Base-by-base conservation (phyloP, 768 basidiomycete genomes). In the Pleurotus tuoliensis region DNA sequence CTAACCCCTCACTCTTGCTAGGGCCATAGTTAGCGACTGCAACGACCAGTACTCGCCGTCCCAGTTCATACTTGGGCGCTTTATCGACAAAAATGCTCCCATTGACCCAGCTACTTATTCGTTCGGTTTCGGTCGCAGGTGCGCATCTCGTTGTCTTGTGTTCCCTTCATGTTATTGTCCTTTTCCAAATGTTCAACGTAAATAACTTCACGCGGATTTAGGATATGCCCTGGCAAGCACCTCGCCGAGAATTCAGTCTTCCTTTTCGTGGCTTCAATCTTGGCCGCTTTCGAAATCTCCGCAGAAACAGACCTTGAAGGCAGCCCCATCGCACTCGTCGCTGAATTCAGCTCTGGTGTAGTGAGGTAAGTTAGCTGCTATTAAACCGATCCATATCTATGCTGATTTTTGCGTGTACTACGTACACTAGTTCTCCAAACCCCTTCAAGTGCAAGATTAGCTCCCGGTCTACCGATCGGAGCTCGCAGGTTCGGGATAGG, bases 391-490 rank as follows among this genome's bases (percentile, higher is more conserved):
- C 7, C 9, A 8, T 30, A 30, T 9, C 30, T 30, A 8, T 2
- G 6, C 30, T 30, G 7, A 30, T 51, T 16, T 16, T 12, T 18
- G 18, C 16, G 37, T 9, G 15, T 24, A 18, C 3, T 5, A 22
- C 3, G 47, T 24, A 18, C 24, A 9, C 22, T 47, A 59, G 59
- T 27, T 46, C 37, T 25, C 56, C 59, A 16, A 34, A 46, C 20
- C 59, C 56, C 8, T 59, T 59, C 38, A 52, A 51, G 16, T 59
- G 59, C 39, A 27, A 20, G 7, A 59, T 59, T 9, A 38, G 11
- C 15, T 47, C 58, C 15, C 41, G 58, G 40, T 55, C 54, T 30
- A 9, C 30, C 30, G 30, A 30, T 30, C 30, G 30, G 30, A 30
- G 30, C 30, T 30, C 30, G 8, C 30, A 30, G 30, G 30, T 30